phyloP scores from a whole-genome alignment of 2,329 filamentous ascomycete genomes.

The Teratosphaeria nubilosa region DNA sequence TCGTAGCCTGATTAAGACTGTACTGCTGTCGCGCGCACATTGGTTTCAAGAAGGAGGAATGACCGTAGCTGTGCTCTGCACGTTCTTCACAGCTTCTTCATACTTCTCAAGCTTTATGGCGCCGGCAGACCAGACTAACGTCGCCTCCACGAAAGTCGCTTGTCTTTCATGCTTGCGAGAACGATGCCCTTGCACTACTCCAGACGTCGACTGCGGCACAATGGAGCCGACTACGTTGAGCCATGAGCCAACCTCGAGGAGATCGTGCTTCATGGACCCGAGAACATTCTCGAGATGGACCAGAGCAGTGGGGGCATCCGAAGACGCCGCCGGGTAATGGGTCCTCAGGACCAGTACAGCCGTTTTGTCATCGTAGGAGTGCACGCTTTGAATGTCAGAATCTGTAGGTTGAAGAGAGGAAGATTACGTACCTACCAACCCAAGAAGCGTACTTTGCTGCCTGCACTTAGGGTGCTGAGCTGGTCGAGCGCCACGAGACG shows the following conservation, averaged over 20 bases:
- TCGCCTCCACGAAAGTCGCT: slow-evolving; percentile 52
- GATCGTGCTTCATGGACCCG: slow-evolving; percentile 50
- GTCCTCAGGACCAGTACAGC: slow-evolving; percentile 61
- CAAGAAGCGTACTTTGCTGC: slow-evolving; percentile 84
- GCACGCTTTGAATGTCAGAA: slow-evolving; percentile 38
- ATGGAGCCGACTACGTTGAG: slow-evolving; percentile 77
- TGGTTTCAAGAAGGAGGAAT: not conserved
- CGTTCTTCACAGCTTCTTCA: slow-evolving; percentile 46
- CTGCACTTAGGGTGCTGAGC: slow-evolving; percentile 28
- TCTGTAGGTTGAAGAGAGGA: not conserved
- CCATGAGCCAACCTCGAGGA: slow-evolving; percentile 70
- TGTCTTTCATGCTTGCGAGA: not conserved
- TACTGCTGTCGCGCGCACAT: not conserved
- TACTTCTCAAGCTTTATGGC: slow-evolving; percentile 63
- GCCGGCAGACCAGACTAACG: slow-evolving; percentile 69
- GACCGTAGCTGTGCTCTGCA: slow-evolving; percentile 2
- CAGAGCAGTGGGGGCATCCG: slow-evolving; percentile 35
- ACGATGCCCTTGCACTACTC: not conserved
- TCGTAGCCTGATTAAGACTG: not conserved
- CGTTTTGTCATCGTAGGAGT: slow-evolving; percentile 45
- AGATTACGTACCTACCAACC: slow-evolving; percentile 62
- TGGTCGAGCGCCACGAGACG: slow-evolving; percentile 40
- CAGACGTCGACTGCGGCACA: slow-evolving; percentile 1
- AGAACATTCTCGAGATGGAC: slow-evolving; percentile 68
- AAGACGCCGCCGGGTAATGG: slow-evolving; percentile 41